These are phyloP conservation scores for Dryadomyces sulphureus DNA, from an alignment of 2,329 filamentous ascomycete species.

Conservation along the genomic window DNA sequence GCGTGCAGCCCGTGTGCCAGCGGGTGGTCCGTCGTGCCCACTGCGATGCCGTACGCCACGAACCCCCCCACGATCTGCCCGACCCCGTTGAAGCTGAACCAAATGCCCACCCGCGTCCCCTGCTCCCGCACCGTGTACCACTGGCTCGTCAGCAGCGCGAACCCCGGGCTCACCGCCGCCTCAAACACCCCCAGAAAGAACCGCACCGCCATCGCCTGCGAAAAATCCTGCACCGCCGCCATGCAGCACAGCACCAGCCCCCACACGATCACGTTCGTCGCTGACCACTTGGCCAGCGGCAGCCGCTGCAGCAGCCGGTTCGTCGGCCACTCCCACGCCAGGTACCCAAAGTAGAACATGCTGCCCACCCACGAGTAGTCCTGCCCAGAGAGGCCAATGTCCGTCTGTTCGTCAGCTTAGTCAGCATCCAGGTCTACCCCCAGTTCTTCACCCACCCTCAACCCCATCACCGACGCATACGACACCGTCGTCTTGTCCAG, in stretches of 20 bases:
- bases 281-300: slow-evolving; percentile 52
- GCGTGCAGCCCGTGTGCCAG: slow-evolving; percentile 26
- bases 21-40: slow-evolving; percentile 29
- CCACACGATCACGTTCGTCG: slow-evolving; percentile 50
- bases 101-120: slow-evolving; percentile 45
- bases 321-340: slow-evolving; percentile 51
- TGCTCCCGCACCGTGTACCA: slow-evolving; percentile 63
- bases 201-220: slow-evolving; percentile 46
- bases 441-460: slow-evolving; percentile 19
- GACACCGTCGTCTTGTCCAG: slow-evolving; percentile 29
- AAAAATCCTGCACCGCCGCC: slow-evolving; percentile 44
- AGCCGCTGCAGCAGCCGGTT: slow-evolving; percentile 48
- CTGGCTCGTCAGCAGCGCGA: slow-evolving; percentile 51
- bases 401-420: slow-evolving; percentile 13
- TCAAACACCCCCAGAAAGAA: slow-evolving; percentile 58
- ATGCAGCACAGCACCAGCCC: slow-evolving; percentile 42
- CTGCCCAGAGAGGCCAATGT: slow-evolving; percentile 25
- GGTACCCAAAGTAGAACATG: slow-evolving; percentile 33
- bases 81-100: slow-evolving; percentile 44
- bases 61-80: slow-evolving; percentile 25
- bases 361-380: slow-evolving; percentile 36
- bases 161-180: slow-evolving; percentile 52
- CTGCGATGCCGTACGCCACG: slow-evolving; percentile 25
- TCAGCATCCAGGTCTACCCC: neutral
- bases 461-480: slow-evolving; percentile 38